Conservation (phyloP, 2,329 filamentous ascomycete genomes). For the Podosphaera xanthii region DNA sequence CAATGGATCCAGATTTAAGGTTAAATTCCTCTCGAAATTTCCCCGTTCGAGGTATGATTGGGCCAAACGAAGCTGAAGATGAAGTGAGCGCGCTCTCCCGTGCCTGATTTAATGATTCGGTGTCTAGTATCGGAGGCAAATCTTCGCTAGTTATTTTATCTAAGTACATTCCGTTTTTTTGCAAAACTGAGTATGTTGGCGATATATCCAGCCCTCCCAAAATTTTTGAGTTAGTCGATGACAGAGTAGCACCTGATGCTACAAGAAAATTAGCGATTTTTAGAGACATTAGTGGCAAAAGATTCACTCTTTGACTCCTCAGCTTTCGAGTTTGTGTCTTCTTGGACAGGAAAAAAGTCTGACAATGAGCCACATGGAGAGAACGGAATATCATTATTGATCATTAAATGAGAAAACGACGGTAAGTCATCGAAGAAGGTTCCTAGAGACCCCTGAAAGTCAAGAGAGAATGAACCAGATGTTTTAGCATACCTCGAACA, state of each 20-base stretch:
- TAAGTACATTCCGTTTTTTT: background rate
- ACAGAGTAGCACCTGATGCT: background rate
- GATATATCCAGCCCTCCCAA: conserved; percentile 4
- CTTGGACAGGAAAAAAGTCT: background rate
- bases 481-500: background rate
- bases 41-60: conserved; percentile 11
- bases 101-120: conserved; percentile 11
- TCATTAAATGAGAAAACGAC: background rate
- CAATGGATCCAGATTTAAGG: conserved; percentile 1
- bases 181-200: conserved; percentile 5
- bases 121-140: conserved; percentile 12
- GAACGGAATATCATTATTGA: background rate
- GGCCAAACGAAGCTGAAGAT: conserved; percentile 5
- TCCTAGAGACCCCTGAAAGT: background rate
- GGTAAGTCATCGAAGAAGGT: background rate
- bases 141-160: conserved; percentile 6
- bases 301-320: background rate
- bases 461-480: background rate
- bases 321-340: background rate
- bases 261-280: background rate
- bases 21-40: conserved; percentile 15
- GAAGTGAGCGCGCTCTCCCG: conserved; percentile 12
- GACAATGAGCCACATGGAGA: background rate
- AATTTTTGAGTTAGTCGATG: background rate
- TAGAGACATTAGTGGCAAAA: background rate